phyloP scores from a whole-genome alignment of 2,329 filamentous ascomycete species.

The Alternaria ethzedia region DNA sequence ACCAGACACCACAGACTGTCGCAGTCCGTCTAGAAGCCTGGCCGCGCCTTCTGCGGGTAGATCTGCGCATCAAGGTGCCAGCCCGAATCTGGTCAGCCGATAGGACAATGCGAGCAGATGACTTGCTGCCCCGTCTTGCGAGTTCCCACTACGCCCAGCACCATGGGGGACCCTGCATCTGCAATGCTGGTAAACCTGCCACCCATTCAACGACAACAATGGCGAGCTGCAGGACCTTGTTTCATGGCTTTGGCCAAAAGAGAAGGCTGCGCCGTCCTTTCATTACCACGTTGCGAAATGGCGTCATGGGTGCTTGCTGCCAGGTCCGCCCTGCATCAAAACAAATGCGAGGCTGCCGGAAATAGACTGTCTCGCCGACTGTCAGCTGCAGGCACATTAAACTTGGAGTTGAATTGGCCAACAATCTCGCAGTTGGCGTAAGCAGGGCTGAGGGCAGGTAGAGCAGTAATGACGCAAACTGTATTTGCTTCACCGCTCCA shows the following conservation, averaged over 20 bases:
- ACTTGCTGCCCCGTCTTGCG: constrained; percentile 31
- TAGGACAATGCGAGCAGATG: constrained; percentile 44
- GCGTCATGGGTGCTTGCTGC: constrained; percentile 15
- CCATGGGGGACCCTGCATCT: constrained; percentile 41
- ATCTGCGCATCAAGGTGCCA: constrained; percentile 37
- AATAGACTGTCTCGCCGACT: constrained; percentile 10
- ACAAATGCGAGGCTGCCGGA: constrained; percentile 18
- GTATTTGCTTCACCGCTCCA: neutral
- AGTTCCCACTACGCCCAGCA: neutral
- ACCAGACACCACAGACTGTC: neutral
- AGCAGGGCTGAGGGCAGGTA: neutral
- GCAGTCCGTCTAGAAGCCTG: neutral
- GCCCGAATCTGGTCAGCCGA: constrained; percentile 34
- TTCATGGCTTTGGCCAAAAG: constrained; percentile 31
- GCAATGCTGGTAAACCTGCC: constrained; percentile 32
- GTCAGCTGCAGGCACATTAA: constrained; percentile 9
- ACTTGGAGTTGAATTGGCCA: neutral
- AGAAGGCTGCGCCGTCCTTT: constrained; percentile 33
- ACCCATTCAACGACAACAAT: constrained; percentile 19
- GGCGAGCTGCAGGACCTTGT: constrained; percentile 28
- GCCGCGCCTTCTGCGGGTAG: constrained; percentile 31
- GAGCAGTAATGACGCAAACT: neutral
- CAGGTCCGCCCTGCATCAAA: constrained; percentile 21
- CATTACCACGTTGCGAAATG: constrained; percentile 30
- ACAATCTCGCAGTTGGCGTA: neutral